Evolutionary conservation across 1,284 basidiomycete species (phyloP).

Genomic region (Flammula alnicola): DNA sequence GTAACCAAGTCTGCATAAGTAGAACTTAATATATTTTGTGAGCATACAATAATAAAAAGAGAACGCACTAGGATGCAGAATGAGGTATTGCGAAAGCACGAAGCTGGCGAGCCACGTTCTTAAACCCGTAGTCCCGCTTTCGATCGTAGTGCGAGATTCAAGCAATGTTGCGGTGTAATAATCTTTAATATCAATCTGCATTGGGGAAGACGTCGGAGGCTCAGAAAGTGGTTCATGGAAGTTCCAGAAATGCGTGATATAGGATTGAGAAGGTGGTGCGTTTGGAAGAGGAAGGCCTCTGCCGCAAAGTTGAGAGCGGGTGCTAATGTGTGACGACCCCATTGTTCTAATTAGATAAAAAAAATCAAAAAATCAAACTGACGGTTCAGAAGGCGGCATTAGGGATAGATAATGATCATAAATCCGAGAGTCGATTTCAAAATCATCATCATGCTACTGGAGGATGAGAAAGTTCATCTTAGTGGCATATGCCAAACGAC

Average conservation of each 20-base stretch:
- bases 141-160: constrained; percentile 73
- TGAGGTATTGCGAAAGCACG: constrained; percentile 66
- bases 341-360: constrained; percentile 22
- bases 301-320: constrained; percentile 29
- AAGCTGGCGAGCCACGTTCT: constrained; percentile 79
- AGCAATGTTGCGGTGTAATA: constrained; percentile 59
- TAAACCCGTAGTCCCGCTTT: constrained; percentile 76
- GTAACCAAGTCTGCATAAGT: constrained; percentile 51
- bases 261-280: constrained; percentile 56
- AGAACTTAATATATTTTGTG: background rate
- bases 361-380: constrained; percentile 23
- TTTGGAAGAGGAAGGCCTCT: constrained; percentile 28
- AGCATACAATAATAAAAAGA: background rate
- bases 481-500: constrained; percentile 1
- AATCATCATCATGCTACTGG: constrained; percentile 42
- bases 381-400: constrained; percentile 42
- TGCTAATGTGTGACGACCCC: constrained; percentile 23
- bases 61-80: constrained; percentile 52
- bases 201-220: background rate
- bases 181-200: constrained; percentile 23
- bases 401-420: constrained; percentile 63
- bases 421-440: constrained; percentile 66
- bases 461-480: constrained; percentile 7
- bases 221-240: constrained; percentile 9
- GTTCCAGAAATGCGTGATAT: constrained; percentile 68